phyloP scores from a whole-genome alignment of 139 green algal species.

The Chlorella sp. region DNA sequence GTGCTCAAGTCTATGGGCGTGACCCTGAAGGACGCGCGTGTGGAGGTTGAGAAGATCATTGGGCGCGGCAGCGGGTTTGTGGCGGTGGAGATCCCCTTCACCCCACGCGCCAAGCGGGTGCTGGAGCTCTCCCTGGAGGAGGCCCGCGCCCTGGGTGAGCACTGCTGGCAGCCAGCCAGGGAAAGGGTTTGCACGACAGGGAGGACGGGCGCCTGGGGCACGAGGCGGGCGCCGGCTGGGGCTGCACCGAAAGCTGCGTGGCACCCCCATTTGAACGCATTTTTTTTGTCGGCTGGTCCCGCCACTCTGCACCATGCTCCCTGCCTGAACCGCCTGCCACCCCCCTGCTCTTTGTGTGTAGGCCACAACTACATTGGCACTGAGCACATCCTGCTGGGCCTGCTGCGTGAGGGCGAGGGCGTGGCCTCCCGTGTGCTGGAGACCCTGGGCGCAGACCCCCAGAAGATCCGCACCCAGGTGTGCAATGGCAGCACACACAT shows the following conservation, averaged over 20 bases:
- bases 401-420: constrained; percentile 98
- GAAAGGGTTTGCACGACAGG: too few relatives aligned
- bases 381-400: constrained; percentile 98
- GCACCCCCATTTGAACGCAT: too few relatives aligned
- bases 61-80: constrained; percentile 97
- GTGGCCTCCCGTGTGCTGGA: constrained; percentile 97
- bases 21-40: constrained; percentile 97
- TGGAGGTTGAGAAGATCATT: constrained; percentile 99
- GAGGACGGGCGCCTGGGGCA: neutral
- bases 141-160: constrained; percentile 93
- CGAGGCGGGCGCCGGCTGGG: too few relatives aligned
- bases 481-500: constrained; percentile 27
- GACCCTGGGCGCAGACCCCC: constrained; percentile 93
- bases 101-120: constrained; percentile 97
- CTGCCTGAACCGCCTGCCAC: neutral
- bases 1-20: constrained; percentile 99
- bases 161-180: neutral
- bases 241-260: too few relatives aligned
- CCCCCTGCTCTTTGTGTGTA: constrained; percentile 42
- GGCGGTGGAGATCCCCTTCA: constrained; percentile 99
- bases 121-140: constrained; percentile 99
- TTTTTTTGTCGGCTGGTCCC: too few relatives aligned
- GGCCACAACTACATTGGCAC: constrained; percentile 99
- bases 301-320: neutral
- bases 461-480: constrained; percentile 98